Evolutionary conservation across 2,329 filamentous ascomycete genomes (phyloP), one percentile per base, ranked within the genome.

Genomic region (Cladosporium sp.): DNA sequence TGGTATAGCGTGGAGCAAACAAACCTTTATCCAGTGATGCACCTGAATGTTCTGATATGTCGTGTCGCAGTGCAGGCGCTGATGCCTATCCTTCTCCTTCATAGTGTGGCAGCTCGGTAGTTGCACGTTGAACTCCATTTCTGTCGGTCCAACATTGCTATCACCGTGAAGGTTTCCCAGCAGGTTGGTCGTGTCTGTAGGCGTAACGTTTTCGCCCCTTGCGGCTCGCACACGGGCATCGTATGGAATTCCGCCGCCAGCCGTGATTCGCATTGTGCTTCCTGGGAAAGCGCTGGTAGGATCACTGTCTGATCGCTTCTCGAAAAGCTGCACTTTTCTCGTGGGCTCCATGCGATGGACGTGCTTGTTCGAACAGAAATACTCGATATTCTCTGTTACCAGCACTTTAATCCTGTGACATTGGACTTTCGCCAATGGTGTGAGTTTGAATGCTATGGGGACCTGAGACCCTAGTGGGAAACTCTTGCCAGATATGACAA

Each of bases 31-130:
- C 93, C 93, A 97, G 77, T 97, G 93, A 76, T 92, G 92, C 64
- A 97, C 93, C 73, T 95, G 92, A 62, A 96, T 94, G 69, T 96
- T 96, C 74, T 92, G 91, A 84, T 94, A 97, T 66, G 92, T 96
- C 64, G 92, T 96, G 75, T 97, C 93, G 63, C 94, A 94, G 76
- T 97, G 90, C 67, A 97, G 80, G 67, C 87, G 86, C 66, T 87
- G 84, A 30, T 78, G 74, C 68, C 85, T 84, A 74, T 93, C 89
- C 73, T 89, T 90, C 26, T 90, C 87, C 71, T 81, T 85, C 90
- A 96, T 93, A 74, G 90, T 89, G 71, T 92, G 88, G 75, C 93
- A 97, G 41, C 92, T 96, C 12, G 93, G 93, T 59, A 97, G 84
- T 79, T 96, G 92, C 11, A 97, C 92, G 68, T 90, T 95, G 83